Evolutionary conservation across 2,329 filamentous ascomycete genomes (phyloP).

Genomic region (Aspergillus intermedius): DNA sequence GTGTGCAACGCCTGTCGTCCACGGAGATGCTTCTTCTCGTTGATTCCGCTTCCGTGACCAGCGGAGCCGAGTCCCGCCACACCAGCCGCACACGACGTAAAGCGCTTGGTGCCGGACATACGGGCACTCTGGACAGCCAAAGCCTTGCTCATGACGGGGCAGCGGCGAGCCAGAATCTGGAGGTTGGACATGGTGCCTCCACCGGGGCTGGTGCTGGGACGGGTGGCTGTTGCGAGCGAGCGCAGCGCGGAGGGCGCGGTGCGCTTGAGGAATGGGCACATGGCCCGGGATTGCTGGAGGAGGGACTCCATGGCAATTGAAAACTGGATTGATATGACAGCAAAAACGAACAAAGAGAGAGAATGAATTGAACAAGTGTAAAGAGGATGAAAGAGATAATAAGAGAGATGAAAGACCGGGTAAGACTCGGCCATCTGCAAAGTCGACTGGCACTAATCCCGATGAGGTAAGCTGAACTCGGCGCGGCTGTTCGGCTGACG

Average conservation of each 20-base stretch:
- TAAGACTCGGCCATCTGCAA: conserved; percentile 6
- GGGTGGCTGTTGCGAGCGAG: conserved; percentile 66
- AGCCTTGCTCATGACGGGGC: conserved; percentile 98
- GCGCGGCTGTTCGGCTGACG: conserved; percentile 7
- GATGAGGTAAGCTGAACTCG: conserved; percentile 2
- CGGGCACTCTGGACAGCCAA: conserved; percentile 68
- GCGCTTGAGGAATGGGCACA: conserved; percentile 97
- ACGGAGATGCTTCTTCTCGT: conserved; percentile 39
- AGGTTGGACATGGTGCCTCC: conserved; percentile 96
- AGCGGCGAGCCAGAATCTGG: conserved; percentile 87
- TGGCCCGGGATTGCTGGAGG: conserved; percentile 86
- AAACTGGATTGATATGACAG: background rate
- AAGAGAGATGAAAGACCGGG: conserved; percentile 13
- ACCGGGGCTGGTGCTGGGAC: conserved; percentile 61
- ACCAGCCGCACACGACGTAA: conserved; percentile 30
- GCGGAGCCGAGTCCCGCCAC: conserved; percentile 16
- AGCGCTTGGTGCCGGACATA: conserved; percentile 32
- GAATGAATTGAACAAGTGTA: background rate
- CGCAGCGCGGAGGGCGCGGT: conserved; percentile 87
- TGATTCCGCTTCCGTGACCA: background rate
- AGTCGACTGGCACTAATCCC: conserved; percentile 9
- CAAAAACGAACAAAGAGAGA: background rate
- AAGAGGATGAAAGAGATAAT: background rate
- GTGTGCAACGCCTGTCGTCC: conserved; percentile 65
- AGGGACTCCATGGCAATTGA: conserved; percentile 71